These are phyloP conservation scores for Boeremia lycopersici DNA, from an alignment of 2,329 filamentous ascomycete species.

Conservation along the genomic window DNA sequence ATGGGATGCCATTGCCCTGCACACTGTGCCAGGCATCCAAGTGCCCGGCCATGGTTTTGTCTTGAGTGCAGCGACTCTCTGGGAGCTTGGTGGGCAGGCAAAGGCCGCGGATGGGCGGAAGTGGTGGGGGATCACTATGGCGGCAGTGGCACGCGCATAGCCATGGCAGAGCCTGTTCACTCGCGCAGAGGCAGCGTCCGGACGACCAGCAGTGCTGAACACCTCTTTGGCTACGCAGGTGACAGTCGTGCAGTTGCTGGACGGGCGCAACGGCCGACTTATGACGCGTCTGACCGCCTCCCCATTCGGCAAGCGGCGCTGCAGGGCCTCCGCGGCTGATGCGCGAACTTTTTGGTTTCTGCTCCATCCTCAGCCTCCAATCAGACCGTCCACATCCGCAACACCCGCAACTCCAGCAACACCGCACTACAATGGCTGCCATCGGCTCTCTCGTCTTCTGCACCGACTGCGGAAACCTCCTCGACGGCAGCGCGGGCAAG, in stretches of 20 bases:
- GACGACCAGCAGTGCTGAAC: constrained; percentile 2
- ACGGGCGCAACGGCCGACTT: constrained; percentile 7
- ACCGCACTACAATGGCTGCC: constrained; percentile 69
- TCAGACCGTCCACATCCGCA: constrained; percentile 1
- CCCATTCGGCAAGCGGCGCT: constrained; percentile 23
- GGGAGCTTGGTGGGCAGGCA: constrained; percentile 7
- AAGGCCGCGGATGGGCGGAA: background rate
- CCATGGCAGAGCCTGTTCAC: constrained; percentile 9
- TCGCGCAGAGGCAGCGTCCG: constrained; percentile 12
- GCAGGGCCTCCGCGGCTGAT: constrained; percentile 20
- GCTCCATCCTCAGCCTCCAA: constrained; percentile 2
- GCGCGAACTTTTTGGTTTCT: constrained; percentile 32
- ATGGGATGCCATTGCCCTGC: constrained; percentile 43
- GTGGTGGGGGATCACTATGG: constrained; percentile 13
- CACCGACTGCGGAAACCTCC: constrained; percentile 86
- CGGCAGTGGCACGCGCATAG: constrained; percentile 23
- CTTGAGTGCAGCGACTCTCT: background rate
- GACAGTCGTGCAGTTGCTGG: constrained; percentile 3
- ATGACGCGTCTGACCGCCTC: constrained; percentile 40
- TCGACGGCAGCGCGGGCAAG: constrained; percentile 79
- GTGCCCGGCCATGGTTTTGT: constrained; percentile 30
- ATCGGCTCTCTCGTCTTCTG: constrained; percentile 94
- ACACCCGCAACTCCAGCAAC: constrained; percentile 3
- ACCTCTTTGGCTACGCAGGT: constrained; percentile 2
- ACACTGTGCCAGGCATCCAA: constrained; percentile 38